Evolutionary conservation across 164 flowering plant species (phyloP).

Genomic region (Chimonanthus praecox): DNA sequence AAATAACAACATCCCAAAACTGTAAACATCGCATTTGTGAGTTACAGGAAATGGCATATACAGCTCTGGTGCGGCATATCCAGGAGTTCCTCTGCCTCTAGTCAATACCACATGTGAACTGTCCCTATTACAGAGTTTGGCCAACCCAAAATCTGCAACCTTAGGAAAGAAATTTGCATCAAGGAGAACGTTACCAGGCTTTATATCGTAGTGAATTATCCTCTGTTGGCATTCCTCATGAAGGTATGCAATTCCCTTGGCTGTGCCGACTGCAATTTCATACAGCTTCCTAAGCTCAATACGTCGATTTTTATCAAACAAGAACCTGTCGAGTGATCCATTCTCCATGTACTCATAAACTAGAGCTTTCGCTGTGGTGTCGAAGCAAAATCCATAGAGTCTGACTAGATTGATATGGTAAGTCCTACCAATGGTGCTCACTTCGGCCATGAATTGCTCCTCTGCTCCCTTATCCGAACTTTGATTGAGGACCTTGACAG

Average conservation of each 20-base stretch:
- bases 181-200: constrained; percentile 23
- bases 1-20: constrained; percentile 27
- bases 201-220: constrained; percentile 30
- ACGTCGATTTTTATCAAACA: constrained; percentile 7
- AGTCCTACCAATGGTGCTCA: constrained; percentile 25
- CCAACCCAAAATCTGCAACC: constrained; percentile 29
- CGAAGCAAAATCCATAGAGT: constrained; percentile 25
- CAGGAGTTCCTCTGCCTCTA: constrained; percentile 19
- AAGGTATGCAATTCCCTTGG: constrained; percentile 26
- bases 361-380: constrained; percentile 8
- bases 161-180: constrained; percentile 14
- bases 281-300: constrained; percentile 12
- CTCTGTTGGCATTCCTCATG: constrained; percentile 29
- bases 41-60: constrained; percentile 6
- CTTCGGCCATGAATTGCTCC: constrained; percentile 28
- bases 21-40: constrained; percentile 26
- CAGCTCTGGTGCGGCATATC: constrained; percentile 21
- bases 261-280: constrained; percentile 21
- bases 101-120: constrained; percentile 8
- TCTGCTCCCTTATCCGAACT: constrained; percentile 9
- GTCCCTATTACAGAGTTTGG: constrained; percentile 23
- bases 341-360: constrained; percentile 32
- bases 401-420: constrained; percentile 25
- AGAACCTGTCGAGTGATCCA: constrained; percentile 26
- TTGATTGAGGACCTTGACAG: constrained; percentile 23